Conservation (phyloP, 257 asterid species). For the Solanum appendiculatum region DNA sequence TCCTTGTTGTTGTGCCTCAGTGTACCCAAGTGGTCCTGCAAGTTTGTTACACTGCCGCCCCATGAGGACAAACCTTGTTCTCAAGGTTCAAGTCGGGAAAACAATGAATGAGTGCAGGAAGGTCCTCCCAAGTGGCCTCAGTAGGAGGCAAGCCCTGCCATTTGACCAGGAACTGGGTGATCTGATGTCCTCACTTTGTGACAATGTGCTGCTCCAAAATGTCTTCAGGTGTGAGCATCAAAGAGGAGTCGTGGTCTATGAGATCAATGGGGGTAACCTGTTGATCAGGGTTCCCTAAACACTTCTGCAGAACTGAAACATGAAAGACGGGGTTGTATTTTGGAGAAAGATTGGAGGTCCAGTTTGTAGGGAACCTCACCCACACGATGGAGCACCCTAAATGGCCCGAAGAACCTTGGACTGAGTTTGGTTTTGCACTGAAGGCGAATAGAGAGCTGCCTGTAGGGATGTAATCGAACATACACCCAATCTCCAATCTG, state of each 20-base stretch:
- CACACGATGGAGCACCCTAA: background rate
- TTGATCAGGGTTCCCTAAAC: background rate
- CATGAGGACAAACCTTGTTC: background rate
- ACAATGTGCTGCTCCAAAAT: background rate
- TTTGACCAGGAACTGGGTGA: background rate
- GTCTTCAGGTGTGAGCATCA: background rate
- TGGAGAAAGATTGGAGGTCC: background rate
- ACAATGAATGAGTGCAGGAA: background rate
- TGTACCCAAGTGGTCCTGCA: background rate
- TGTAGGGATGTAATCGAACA: background rate
- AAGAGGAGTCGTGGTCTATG: background rate
- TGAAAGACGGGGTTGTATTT: background rate
- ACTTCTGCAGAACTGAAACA: background rate
- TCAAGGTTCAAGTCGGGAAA: background rate
- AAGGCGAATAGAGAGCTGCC: background rate
- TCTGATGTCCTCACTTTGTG: background rate
- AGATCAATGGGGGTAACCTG: background rate
- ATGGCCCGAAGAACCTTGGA: background rate
- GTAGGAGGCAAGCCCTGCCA: background rate
- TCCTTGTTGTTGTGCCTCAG: background rate
- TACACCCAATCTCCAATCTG: background rate
- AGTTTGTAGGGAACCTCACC: background rate
- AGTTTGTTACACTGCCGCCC: background rate
- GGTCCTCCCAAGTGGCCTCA: background rate
- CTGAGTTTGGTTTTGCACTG: background rate